Base-by-base conservation (phyloP, 495 filamentous ascomycete species). In the Chlorociboria aeruginascens region DNA sequence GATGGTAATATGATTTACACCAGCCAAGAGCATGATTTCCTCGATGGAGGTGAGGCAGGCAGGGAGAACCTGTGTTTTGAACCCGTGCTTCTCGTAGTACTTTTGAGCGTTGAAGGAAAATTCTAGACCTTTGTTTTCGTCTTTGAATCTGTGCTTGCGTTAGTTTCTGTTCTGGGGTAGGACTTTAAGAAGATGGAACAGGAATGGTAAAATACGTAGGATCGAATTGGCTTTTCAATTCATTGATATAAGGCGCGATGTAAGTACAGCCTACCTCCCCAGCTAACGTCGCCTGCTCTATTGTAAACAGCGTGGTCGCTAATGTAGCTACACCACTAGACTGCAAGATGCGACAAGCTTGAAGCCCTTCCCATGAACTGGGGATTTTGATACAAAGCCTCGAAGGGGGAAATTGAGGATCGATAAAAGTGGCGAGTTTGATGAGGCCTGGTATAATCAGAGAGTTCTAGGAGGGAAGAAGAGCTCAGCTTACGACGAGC, bases 301-400 rank as follows among this genome's bases (percentile, higher is more conserved):
- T 61, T 13, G 72, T 74, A 50, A 81, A 82, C 1, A 83, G 56
- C 2, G 74, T 79, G 1, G 81, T 83, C 7, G 76, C 78, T 11
- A 83, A 57, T 0, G 79, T 80, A 29, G 64, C 59, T 14, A 79
- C 71, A 0, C 73, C 73, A 3, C 62, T 52, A 10, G 56, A 52
- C 51, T 80, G 71, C 11, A 85, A 63, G n/a, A 64, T 65, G 6
- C 65, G 65, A 55, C 79, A 83, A 28, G 78, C 81, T 57, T 73
- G 67, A 14, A 82, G 59, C 3, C 81, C 81, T 56, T 82, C 76
- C 72, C 76, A 81, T 6, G 78, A 83, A 20, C 69, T 64, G 1
- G 76, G 76, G 41, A 83, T 71, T 48, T 82, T 83, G 65, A 82
- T 75, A 40, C 70, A 78, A 36, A 83, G 62, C 48, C 75, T 67